Evolutionary conservation across 805 yeast genomes (phyloP).

Genomic region (Yueomyces sinensis): DNA sequence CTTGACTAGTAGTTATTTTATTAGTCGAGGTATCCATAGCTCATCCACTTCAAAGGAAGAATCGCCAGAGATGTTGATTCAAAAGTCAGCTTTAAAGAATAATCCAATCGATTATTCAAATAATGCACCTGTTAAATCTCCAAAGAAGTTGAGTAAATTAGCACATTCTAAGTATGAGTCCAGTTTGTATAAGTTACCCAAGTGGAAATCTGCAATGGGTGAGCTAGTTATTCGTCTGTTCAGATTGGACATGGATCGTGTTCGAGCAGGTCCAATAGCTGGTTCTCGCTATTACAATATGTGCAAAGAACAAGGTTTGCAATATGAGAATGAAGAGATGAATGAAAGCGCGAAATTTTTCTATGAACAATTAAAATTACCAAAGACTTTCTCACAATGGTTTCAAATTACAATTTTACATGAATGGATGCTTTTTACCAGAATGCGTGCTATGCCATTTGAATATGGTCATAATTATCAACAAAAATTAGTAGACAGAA

Average conservation of each 20-base stretch:
- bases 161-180: slow-evolving; percentile 29
- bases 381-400: slow-evolving; percentile 89
- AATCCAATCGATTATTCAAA: slow-evolving; percentile 13
- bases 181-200: slow-evolving; percentile 28
- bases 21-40: too few species aligned
- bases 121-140: slow-evolving; percentile 20
- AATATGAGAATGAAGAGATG: slow-evolving; percentile 58
- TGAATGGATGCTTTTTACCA: slow-evolving; percentile 83
- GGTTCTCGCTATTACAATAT: slow-evolving; percentile 79
- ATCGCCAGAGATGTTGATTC: slow-evolving; percentile 17
- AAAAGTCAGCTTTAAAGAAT: slow-evolving; percentile 11
- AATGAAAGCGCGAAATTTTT: slow-evolving; percentile 69
- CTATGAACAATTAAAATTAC: slow-evolving; percentile 71
- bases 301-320: slow-evolving; percentile 76
- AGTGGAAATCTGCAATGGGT: slow-evolving; percentile 46
- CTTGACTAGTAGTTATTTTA: too few species aligned
- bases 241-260: slow-evolving; percentile 77
- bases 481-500: slow-evolving; percentile 79
- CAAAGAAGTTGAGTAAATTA: slow-evolving; percentile 23
- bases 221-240: slow-evolving; percentile 48
- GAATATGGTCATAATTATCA: slow-evolving; percentile 82
- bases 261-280: slow-evolving; percentile 89
- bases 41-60: too few species aligned
- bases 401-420: slow-evolving; percentile 85
- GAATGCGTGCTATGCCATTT: slow-evolving; percentile 95